Percentiles rank a stretch among this genome's conserved stretches.
These are phyloP conservation scores for Secale cereale DNA, from an alignment of 176 grass and related monocot genomes.

Conservation along the genomic window DNA sequence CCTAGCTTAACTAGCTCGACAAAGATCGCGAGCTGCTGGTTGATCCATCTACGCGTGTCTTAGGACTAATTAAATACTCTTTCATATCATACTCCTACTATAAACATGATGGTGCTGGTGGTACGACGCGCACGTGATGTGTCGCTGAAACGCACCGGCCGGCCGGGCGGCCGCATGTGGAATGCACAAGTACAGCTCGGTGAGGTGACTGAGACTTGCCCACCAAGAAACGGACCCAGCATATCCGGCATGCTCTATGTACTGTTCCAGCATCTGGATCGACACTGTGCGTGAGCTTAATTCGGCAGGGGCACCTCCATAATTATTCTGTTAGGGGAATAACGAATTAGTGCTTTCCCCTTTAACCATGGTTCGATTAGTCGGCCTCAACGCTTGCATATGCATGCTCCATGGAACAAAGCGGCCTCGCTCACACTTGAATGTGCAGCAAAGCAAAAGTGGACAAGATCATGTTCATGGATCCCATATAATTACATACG, in stretches of 20 bases:
- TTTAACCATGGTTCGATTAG: too few species aligned
- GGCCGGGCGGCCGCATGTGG: background rate
- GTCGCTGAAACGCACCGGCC: background rate
- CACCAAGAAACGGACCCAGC: background rate
- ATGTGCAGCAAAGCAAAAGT: background rate
- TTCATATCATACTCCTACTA: background rate
- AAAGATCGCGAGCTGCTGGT: background rate
- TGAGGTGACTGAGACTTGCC: background rate
- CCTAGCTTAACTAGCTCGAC: background rate
- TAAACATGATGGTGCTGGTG: background rate
- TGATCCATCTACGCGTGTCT: background rate
- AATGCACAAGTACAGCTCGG: background rate
- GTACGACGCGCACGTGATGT: constrained; percentile 6
- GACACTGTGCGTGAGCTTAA: background rate
- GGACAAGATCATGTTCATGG: background rate
- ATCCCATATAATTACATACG: background rate
- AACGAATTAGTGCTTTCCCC: background rate
- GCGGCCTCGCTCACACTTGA: background rate
- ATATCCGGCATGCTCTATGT: background rate
- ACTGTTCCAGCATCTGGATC: background rate
- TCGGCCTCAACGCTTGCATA: too few species aligned
- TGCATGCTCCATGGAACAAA: constrained; percentile 1
- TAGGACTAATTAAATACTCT: background rate
- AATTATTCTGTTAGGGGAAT: background rate
- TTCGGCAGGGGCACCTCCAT: background rate